Conservation (phyloP, 352 stramenopile species). For the Globisporangium rhizosaccharum region DNA sequence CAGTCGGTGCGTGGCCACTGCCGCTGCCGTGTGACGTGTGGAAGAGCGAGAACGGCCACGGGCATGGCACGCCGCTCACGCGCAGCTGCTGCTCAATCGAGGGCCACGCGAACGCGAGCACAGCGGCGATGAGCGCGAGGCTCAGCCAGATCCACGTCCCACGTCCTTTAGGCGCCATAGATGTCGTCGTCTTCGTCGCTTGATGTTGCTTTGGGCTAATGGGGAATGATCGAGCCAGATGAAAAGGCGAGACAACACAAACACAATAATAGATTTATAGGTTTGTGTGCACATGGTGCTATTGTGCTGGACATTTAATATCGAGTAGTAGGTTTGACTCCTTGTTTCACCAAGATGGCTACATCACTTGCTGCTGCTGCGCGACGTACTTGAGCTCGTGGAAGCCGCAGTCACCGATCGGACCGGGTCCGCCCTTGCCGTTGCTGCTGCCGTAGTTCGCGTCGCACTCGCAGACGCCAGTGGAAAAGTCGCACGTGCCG, state of each 20-base stretch:
- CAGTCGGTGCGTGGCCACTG: constrained; percentile 16
- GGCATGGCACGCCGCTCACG: constrained; percentile 43
- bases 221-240: background rate
- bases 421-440: constrained; percentile 53
- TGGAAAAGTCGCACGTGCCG: constrained; percentile 59
- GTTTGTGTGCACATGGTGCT: background rate
- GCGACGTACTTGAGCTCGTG: constrained; percentile 29
- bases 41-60: constrained; percentile 62
- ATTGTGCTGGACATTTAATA: background rate
- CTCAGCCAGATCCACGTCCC: constrained; percentile 38
- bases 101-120: constrained; percentile 62
- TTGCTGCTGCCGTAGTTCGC: constrained; percentile 65
- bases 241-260: too few relatives aligned
- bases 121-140: constrained; percentile 43
- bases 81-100: constrained; percentile 66
- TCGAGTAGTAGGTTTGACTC: too few relatives aligned
- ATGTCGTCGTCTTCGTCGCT: background rate
- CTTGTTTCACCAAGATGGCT: background rate
- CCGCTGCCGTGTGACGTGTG: constrained; percentile 16
- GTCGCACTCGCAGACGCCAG: constrained; percentile 55
- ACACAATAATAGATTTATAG: background rate
- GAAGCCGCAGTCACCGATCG: constrained; percentile 73
- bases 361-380: constrained; percentile 1
- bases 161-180: constrained; percentile 21
- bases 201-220: background rate